Evolutionary conservation across 2,329 filamentous ascomycete species (phyloP).

Genomic region (Ophiostoma sp.): DNA sequence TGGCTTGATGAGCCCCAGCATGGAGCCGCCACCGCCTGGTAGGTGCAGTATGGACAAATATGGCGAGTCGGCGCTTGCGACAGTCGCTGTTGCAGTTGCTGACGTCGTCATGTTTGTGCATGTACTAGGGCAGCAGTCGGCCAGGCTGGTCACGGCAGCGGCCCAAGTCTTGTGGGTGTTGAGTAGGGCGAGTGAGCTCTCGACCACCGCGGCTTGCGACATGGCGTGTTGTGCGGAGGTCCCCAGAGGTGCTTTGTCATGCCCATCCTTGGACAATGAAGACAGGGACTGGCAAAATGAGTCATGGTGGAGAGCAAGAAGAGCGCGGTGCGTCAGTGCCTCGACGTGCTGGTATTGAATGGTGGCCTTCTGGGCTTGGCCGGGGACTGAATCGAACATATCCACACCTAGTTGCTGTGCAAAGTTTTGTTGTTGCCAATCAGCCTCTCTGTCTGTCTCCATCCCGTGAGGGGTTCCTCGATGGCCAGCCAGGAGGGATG

Average conservation of each 20-base stretch:
- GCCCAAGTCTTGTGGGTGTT: conserved; percentile 31
- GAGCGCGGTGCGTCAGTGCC: conserved; percentile 31
- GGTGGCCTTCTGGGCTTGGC: background rate
- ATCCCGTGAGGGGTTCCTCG: background rate
- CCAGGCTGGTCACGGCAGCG: background rate
- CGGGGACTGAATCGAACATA: background rate
- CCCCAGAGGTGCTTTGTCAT: conserved; percentile 17
- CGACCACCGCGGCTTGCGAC: conserved; percentile 25
- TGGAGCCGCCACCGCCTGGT: background rate
- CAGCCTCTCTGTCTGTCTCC: background rate
- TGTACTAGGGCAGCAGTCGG: background rate
- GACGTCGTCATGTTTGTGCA: conserved; percentile 20
- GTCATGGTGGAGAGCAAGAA: conserved; percentile 33
- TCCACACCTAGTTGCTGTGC: background rate
- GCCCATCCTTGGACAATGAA: background rate
- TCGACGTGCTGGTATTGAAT: conserved; percentile 31
- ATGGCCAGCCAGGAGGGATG: conserved; percentile 7
- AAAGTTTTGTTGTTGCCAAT: background rate
- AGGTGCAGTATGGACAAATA: background rate
- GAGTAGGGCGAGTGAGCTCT: conserved; percentile 32
- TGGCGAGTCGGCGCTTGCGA: background rate
- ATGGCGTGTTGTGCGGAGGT: background rate
- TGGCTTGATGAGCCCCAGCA: background rate
- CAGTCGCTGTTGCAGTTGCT: background rate
- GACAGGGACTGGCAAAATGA: conserved; percentile 20